Percentiles rank a stretch among this genome's conserved stretches.
These are phyloP conservation scores for Suillus spraguei DNA, from an alignment of 768 basidiomycete species.

Conservation along the genomic window DNA sequence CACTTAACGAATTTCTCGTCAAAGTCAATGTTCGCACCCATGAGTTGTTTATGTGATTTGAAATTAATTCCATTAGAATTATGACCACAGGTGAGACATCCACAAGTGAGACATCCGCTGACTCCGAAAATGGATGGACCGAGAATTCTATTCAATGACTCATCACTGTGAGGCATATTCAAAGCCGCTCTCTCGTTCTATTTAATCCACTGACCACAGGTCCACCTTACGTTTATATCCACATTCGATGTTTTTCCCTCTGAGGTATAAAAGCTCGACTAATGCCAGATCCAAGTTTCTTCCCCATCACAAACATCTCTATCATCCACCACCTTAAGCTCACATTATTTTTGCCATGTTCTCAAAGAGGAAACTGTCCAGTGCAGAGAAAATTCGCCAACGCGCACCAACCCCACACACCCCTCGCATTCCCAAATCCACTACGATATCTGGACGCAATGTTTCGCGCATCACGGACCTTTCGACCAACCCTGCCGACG, in stretches of 20 bases:
- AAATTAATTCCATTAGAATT: background rate
- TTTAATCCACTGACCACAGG: background rate
- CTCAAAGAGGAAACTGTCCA: background rate
- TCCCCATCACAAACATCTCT: background rate
- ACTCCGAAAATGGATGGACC: background rate
- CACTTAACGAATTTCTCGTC: background rate
- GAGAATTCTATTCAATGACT: background rate
- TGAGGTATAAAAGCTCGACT: background rate
- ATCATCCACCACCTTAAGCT: background rate
- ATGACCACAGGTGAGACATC: constrained; percentile 1
- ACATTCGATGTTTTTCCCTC: background rate
- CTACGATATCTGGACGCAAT: background rate
- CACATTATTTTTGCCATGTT: background rate
- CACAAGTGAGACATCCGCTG: background rate
- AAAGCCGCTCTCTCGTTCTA: background rate
- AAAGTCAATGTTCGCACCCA: background rate
- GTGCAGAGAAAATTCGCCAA: background rate
- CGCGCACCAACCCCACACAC: background rate
- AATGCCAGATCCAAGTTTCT: background rate
- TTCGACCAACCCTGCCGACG: background rate
- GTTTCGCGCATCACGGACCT: background rate
- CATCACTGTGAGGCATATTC: background rate
- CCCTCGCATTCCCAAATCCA: background rate
- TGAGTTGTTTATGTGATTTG: background rate
- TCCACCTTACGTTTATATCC: background rate